Evolutionary conservation across 805 yeast species (phyloP).

Genomic region (Myxozyma vanderwaltii): DNA sequence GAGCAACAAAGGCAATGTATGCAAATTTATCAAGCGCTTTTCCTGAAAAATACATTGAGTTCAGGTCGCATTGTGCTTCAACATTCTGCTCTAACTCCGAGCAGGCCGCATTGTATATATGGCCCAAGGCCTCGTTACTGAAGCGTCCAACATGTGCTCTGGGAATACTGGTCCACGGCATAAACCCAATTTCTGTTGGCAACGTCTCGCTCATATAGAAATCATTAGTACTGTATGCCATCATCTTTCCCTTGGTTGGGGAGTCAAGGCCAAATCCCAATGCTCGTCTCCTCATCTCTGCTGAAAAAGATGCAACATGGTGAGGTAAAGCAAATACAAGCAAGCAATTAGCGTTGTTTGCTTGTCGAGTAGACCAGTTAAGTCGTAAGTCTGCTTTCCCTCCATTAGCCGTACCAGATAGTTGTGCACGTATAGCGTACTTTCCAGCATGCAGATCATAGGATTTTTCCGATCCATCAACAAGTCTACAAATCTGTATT

Average conservation of each 20-base stretch:
- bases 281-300: conserved; percentile 39
- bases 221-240: conserved; percentile 43
- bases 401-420: conserved; percentile 45
- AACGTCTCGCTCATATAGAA: conserved; percentile 45
- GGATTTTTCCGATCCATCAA: conserved; percentile 40
- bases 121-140: conserved; percentile 44
- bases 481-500: conserved; percentile 62
- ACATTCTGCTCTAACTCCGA: conserved; percentile 59
- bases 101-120: conserved; percentile 53
- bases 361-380: conserved; percentile 37
- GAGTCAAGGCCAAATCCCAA: conserved; percentile 48
- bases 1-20: conserved; percentile 72
- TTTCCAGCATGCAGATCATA: conserved; percentile 68
- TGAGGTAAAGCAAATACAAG: conserved; percentile 71
- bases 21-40: conserved; percentile 89
- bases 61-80: conserved; percentile 59
- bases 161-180: conserved; percentile 52
- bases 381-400: conserved; percentile 22
- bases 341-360: conserved; percentile 47
- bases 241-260: conserved; percentile 50
- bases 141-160: conserved; percentile 44
- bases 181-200: conserved; percentile 51
- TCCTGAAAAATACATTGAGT: conserved; percentile 91
- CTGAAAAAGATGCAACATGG: conserved; percentile 52
- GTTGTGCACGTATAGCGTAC: conserved; percentile 53